These are phyloP conservation scores for Paraphoma chrysanthemicola DNA, from an alignment of 2,329 filamentous ascomycete species.

Conservation along the genomic window DNA sequence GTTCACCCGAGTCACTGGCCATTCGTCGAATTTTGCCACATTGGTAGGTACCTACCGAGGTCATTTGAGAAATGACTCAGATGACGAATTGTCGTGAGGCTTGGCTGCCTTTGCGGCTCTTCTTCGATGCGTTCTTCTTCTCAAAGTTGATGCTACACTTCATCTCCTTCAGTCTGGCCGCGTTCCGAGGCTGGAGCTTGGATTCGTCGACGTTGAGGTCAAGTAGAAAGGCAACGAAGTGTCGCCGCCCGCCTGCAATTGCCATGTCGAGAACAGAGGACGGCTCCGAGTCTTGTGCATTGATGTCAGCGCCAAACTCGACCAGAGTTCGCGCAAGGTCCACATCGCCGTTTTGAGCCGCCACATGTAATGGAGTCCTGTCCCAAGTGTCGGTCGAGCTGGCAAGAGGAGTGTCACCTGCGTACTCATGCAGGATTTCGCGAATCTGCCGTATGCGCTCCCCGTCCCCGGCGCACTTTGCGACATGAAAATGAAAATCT, in stretches of 20 bases:
- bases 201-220: conserved; percentile 14
- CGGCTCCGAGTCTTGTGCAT: conserved; percentile 20
- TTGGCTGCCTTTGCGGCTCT: not conserved
- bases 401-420: conserved; percentile 7
- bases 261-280: conserved; percentile 24
- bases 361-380: conserved; percentile 22
- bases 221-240: conserved; percentile 20
- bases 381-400: conserved; percentile 14
- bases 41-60: not conserved
- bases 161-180: conserved; percentile 11
- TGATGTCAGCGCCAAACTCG: conserved; percentile 16
- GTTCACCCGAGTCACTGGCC: not conserved
- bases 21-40: not conserved
- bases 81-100: not conserved
- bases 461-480: conserved; percentile 3
- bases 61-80: no score
- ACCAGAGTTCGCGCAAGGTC: conserved; percentile 16
- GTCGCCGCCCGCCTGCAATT: conserved; percentile 10
- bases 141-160: conserved; percentile 12
- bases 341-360: conserved; percentile 18
- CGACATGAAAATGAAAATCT: conserved; percentile 21
- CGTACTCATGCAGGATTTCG: conserved; percentile 9
- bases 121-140: not conserved
- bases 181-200: conserved; percentile 11
- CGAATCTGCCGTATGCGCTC: conserved; percentile 6